A percentile compares a stretch with the other conserved stretches of the same genome.
phyloP scores from a whole-genome alignment of 441 rosid species.

The Erodium chrysanthum region DNA sequence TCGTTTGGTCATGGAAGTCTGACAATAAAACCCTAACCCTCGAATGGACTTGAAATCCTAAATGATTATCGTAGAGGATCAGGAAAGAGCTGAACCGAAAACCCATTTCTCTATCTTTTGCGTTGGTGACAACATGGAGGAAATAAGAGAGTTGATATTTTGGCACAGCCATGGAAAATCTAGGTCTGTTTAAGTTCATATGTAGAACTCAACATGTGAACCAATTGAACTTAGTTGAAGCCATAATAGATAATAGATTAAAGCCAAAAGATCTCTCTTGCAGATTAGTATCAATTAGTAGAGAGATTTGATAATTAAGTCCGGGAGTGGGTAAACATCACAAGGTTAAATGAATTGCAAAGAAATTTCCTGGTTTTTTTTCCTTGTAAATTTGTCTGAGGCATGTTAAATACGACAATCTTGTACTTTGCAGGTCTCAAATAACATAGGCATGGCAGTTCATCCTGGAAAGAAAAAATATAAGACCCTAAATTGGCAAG shows the following conservation, averaged over 20 bases:
- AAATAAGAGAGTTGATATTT: not conserved
- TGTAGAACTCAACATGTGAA: not conserved
- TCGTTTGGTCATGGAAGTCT: not conserved
- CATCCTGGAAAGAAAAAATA: constrained; percentile 56
- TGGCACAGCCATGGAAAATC: not conserved
- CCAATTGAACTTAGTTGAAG: not conserved
- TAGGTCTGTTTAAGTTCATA: not conserved
- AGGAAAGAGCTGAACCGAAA: too few species aligned
- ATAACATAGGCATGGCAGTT: constrained; percentile 19
- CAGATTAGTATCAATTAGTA: not conserved
- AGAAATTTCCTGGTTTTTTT: not conserved
- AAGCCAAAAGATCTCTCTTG: not conserved
- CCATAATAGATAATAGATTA: not conserved
- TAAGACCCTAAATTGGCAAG: constrained; percentile 60
- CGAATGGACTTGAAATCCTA: not conserved
- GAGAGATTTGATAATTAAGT: not conserved
- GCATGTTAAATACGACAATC: constrained; percentile 7
- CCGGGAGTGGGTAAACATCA: not conserved
- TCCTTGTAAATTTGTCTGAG: not conserved
- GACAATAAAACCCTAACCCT: not conserved
- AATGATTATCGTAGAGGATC: too few species aligned
- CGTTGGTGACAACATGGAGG: not conserved
- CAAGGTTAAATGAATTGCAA: not conserved
- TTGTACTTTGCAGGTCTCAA: constrained; percentile 32
- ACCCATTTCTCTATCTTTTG: not conserved